Conservation (phyloP, 345 rosid genomes). For the Populus tremula region DNA sequence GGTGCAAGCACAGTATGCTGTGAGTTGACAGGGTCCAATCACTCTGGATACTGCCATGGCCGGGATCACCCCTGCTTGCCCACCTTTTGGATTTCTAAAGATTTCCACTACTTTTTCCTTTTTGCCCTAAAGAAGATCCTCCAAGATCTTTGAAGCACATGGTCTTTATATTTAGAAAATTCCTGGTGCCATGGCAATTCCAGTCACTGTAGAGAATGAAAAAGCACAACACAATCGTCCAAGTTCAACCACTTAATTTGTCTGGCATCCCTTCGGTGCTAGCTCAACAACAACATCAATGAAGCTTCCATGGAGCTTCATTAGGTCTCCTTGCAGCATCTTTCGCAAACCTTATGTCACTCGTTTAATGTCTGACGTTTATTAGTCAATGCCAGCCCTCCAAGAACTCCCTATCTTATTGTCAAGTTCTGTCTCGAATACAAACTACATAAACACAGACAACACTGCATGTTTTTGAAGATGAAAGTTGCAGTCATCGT, state of each 20-base stretch:
- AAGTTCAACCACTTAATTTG: not conserved
- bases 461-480: not conserved
- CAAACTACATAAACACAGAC: not conserved
- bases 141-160: not conserved
- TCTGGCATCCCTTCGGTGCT: not conserved
- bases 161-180: not conserved
- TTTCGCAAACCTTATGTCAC: not conserved
- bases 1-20: not conserved
- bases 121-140: no score
- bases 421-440: not conserved
- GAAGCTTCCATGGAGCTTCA: not conserved
- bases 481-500: not conserved
- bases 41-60: not conserved
- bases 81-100: not conserved
- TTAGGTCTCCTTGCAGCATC: not conserved
- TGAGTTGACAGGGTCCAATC: not conserved
- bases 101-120: no score
- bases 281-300: not conserved
- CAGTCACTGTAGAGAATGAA: not conserved
- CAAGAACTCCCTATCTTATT: not conserved
- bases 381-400: not conserved
- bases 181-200: not conserved
- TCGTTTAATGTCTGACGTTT: not conserved
- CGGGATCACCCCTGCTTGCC: not conserved
- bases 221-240: not conserved